Base-by-base conservation (phyloP, 345 rosid species). In the Eucalyptus virginea region DNA sequence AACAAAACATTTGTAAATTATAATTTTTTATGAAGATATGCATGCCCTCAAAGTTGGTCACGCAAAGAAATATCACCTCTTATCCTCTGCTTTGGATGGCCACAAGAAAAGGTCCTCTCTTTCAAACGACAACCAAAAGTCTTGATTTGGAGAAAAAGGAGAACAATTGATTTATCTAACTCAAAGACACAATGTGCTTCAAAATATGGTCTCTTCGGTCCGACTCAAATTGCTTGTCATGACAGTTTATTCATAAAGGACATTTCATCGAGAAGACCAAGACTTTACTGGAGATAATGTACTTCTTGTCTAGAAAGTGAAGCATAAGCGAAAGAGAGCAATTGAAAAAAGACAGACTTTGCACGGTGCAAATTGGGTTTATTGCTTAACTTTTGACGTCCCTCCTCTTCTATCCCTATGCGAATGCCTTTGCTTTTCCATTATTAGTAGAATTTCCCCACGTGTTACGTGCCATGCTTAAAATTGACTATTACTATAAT, bases 221-320 rank as follows among this genome's bases (percentile, higher is more conserved):
- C 24, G 10, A 23, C 62, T 9, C 62, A 56, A 56, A 9, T 10
- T 56, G 28, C 30, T 56, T 2, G 28, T 9, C 6, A 1, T 24
- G 9, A 52, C 19, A 3, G 23, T 52, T 19, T 9, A 52, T 24
- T 3, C 24, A 52, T 19, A 8, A 52, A 52, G 56, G 19, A 52
- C 56, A 19, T 52, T 52, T 52, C 4, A 26, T 11, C 4, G 3
- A 8, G 69, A 60, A 60, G 3, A 60, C 7, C 32, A 12, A 60
- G 4, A 60, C 16, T 60, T 58, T 58, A 24, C 2, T 54, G 0
- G 58, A 21, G 11, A 0, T 6, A 3, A 3, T 6, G 3, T 50
- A 50, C 19, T 54, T 54, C 18, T 54, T 54, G 60, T 54, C 28
- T 0, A 21, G 60, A 54, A 54, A 52, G 56, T 18, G 56, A 52